Evolutionary conservation across 305 asterid species (phyloP).

Genomic region (Solanum hybrid): DNA sequence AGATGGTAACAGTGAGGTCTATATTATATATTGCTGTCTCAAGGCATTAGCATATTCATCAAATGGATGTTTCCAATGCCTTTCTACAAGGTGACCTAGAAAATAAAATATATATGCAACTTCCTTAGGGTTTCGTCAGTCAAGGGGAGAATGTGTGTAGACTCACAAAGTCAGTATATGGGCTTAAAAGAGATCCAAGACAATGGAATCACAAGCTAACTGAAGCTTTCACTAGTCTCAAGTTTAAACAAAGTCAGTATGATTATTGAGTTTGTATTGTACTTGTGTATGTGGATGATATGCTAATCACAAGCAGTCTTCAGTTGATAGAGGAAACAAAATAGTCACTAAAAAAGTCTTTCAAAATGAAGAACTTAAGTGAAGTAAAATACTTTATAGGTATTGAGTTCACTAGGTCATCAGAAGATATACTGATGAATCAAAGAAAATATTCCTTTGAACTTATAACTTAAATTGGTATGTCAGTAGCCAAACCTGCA

Average conservation of each 20-base stretch:
- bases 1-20: neutral
- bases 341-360: neutral
- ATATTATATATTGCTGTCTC: neutral
- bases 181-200: neutral
- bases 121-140: neutral
- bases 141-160: neutral
- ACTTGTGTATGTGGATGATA: neutral
- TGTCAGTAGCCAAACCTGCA: neutral
- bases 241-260: neutral
- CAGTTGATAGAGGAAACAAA: neutral
- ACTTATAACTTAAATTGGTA: neutral
- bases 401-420: neutral
- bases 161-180: neutral
- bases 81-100: neutral
- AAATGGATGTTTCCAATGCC: neutral
- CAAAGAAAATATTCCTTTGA: neutral
- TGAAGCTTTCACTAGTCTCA: neutral
- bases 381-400: neutral
- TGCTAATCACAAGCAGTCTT: neutral
- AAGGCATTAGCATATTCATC: neutral
- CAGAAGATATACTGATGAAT: neutral
- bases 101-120: neutral
- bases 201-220: neutral
- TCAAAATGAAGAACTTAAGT: neutral
- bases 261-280: neutral